These are phyloP conservation scores for Metarhizium rileyi DNA, from an alignment of 2,329 filamentous ascomycete genomes.

Conservation along the genomic window DNA sequence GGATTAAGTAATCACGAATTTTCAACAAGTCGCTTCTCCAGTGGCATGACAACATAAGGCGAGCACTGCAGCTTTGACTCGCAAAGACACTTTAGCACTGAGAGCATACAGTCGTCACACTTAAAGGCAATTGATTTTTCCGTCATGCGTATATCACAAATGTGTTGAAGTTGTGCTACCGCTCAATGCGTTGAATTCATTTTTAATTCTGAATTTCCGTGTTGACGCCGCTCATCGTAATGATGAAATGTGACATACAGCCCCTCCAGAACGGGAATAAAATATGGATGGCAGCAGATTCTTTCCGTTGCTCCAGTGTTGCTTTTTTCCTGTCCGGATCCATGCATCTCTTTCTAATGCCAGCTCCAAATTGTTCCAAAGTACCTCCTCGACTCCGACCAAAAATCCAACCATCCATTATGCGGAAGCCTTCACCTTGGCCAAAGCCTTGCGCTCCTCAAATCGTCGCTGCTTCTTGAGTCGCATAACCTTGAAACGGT, in stretches of 20 bases:
- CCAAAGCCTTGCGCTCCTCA: slow-evolving; percentile 92
- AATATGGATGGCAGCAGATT: slow-evolving; percentile 35
- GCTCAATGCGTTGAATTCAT: slow-evolving; percentile 28
- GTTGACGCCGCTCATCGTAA: slow-evolving; percentile 56
- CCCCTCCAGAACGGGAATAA: slow-evolving; percentile 44
- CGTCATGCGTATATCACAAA: slow-evolving; percentile 6
- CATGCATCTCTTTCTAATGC: slow-evolving; percentile 28
- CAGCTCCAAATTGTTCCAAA: slow-evolving; percentile 23
- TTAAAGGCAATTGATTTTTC: not conserved
- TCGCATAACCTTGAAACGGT: slow-evolving; percentile 99
- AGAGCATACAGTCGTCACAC: not conserved
- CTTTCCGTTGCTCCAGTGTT: slow-evolving; percentile 27
- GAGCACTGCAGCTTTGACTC: too few species aligned
- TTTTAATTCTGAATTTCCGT: slow-evolving; percentile 47
- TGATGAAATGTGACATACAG: slow-evolving; percentile 54
- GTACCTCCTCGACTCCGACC: slow-evolving; percentile 15
- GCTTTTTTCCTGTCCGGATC: slow-evolving; percentile 23
- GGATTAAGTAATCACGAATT: slow-evolving; percentile 29
- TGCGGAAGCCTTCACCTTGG: slow-evolving; percentile 80
- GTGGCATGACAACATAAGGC: slow-evolving; percentile 1
- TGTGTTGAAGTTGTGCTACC: slow-evolving; percentile 16
- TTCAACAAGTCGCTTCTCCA: not conserved
- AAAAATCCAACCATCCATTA: slow-evolving; percentile 36
- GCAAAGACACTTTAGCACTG: too few species aligned
- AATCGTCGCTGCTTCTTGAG: slow-evolving; percentile 99